Evolutionary conservation across 2,329 filamentous ascomycete species (phyloP), one percentile per base, ranked within the genome.

Genomic region (Pseudogymnoascus sp.): DNA sequence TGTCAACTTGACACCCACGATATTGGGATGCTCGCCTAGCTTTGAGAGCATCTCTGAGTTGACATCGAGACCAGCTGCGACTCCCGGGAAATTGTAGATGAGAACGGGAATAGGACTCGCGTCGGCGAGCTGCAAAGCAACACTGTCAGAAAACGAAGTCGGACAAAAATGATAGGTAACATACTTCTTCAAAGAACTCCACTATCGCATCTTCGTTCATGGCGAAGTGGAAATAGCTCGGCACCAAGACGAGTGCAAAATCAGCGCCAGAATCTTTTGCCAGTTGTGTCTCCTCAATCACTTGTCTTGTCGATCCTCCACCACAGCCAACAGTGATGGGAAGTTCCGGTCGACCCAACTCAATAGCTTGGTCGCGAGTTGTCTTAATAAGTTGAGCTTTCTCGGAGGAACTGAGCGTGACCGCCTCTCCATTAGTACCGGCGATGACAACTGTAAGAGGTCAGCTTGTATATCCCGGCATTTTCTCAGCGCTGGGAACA

Each of bases 151-250:
- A 44, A 23, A 47, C 10, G 42, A 15, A 42, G 19, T 72, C 15
- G 36, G 31, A 44, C 19, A 19, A n/a, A 44, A 21, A 23, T 35
- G 11, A 28, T 61, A 23, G 36, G 21, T 10, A 19, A 64, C 60
- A 15, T 50, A 66, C 63, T 33, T 68, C 79, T 26, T 74, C 74
- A 76, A 86, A 87, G 71, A 84, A 85, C 33, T 79, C 77, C 53
- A 80, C 75, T 23, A 87, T 74, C 4, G 79, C 78, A 35, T 80
- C 79, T 44, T 77, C 75, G 33, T 75, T 71, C 72, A 77, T 75
- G 36, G 75, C 73, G 62, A 75, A 76, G 65, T 76, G 74, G 66
- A 76, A 77, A 65, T 76, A 78, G 36, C 72, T 74, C 4, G 76
- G 76, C 2, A 74, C 70, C 9, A 78, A 70, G 3, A 76, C 73